phyloP scores from a whole-genome alignment of 768 basidiomycete species.

The Inosperma sp. region DNA sequence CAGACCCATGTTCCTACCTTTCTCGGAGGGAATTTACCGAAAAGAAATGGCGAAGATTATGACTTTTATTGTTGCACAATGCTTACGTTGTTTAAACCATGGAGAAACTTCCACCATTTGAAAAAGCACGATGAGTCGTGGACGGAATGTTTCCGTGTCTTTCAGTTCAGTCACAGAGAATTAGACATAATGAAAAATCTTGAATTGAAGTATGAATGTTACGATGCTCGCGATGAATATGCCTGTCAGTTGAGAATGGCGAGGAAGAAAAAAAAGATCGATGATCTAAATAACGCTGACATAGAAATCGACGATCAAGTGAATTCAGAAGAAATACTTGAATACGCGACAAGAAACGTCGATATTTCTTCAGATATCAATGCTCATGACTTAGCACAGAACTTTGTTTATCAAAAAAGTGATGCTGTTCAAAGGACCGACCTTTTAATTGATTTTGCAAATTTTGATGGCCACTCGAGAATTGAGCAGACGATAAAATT shows the following conservation, averaged over 20 bases:
- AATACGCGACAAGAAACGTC: too few relatives aligned
- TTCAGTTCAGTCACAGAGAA: conserved; percentile 16
- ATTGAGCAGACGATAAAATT: too few relatives aligned
- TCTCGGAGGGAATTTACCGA: conserved; percentile 25
- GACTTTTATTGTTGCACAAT: conserved; percentile 31
- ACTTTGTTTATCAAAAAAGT: too few relatives aligned
- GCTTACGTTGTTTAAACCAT: conserved; percentile 29
- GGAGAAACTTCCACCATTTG: conserved; percentile 21
- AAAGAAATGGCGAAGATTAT: conserved; percentile 25
- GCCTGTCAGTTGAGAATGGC: conserved; percentile 14
- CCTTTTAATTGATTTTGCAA: too few relatives aligned
- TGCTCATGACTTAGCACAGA: too few relatives aligned
- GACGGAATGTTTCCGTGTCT: conserved; percentile 18
- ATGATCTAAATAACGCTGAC: too few relatives aligned
- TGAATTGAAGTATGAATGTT: conserved; percentile 32
- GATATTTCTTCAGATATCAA: too few relatives aligned
- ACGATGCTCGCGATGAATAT: conserved; percentile 33
- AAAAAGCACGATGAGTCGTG: conserved; percentile 18
- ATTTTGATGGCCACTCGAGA: too few relatives aligned
- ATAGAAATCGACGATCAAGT: too few relatives aligned
- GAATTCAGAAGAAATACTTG: too few relatives aligned
- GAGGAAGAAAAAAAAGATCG: conserved; percentile 10
- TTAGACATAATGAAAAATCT: conserved; percentile 24
- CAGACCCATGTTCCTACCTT: conserved; percentile 24
- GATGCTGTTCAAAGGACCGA: too few relatives aligned